phyloP scores from a whole-genome alignment of 164 flowering plant species.

The grape (Vitis vinifera) region ASM3070453v1 NC_081808.1:19982501-19983000 shows the following conservation, averaged over 20 bases:
- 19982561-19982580: too few species aligned
- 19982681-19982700: not conserved
- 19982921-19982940: constrained; percentile 91
- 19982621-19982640: too few species aligned
- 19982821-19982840: constrained; percentile 43
- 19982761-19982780: constrained; percentile 62
- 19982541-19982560: not conserved
- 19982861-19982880: not conserved
- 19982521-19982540: not conserved
- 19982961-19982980: constrained; percentile 88
- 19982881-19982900: not conserved
- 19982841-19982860: constrained; percentile 1
- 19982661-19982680: not conserved
- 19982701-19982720: constrained; percentile 51
- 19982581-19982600: too few species aligned
- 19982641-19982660: too few species aligned
- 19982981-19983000: constrained; percentile 95
- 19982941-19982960: constrained; percentile 90
- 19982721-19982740: constrained; percentile 82
- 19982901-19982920: constrained; percentile 43
- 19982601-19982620: too few species aligned
- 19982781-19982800: constrained; percentile 84
- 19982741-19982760: constrained; percentile 90
- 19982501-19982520: too few species aligned
- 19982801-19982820: constrained; percentile 57